A percentile compares a stretch with the other conserved stretches of the same genome.
Evolutionary conservation across 352 stramenopile species (phyloP).

Genomic region (Globisporangium perplexum): DNA sequence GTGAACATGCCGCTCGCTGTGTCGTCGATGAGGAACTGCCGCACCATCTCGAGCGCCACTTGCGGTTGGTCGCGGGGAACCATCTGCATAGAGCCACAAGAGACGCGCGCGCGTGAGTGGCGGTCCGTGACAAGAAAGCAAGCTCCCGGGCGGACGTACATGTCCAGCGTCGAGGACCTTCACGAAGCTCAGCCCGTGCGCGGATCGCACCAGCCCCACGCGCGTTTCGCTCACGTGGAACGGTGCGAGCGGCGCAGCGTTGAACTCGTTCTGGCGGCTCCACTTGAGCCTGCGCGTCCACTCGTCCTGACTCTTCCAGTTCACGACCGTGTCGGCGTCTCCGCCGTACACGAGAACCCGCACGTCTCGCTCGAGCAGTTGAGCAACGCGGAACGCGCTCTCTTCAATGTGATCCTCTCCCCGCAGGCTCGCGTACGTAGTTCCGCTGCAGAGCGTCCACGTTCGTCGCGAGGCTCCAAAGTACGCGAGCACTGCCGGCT

Average conservation of each 20-base stretch:
- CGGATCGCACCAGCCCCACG: conserved; percentile 37
- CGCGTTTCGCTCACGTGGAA: conserved; percentile 17
- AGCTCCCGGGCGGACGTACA: conserved; percentile 31
- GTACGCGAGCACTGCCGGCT: conserved; percentile 25
- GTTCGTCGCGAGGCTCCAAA: conserved; percentile 25
- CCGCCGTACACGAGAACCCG: conserved; percentile 69
- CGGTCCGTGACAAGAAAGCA: background rate
- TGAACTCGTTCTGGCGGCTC: conserved; percentile 31
- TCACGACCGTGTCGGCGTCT: conserved; percentile 61
- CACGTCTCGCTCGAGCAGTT: conserved; percentile 42
- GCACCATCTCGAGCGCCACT: conserved; percentile 38
- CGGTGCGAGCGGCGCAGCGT: conserved; percentile 5
- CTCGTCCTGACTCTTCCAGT: conserved; percentile 60
- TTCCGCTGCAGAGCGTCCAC: conserved; percentile 48
- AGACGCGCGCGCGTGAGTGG: background rate
- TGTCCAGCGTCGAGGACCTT: conserved; percentile 61
- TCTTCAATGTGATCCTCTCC: conserved; percentile 47
- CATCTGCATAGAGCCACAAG: conserved; percentile 37
- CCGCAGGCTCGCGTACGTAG: conserved; percentile 14
- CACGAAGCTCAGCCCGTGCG: conserved; percentile 56
- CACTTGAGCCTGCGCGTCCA: conserved; percentile 58
- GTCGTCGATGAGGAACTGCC: conserved; percentile 31
- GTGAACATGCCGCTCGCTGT: conserved; percentile 25
- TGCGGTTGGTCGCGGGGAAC: conserved; percentile 67
- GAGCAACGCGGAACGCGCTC: conserved; percentile 45